Percentiles rank a stretch among this genome's conserved stretches.
Conservation (phyloP, 2,329 filamentous ascomycete species). For the Fusarium sp. region DNA sequence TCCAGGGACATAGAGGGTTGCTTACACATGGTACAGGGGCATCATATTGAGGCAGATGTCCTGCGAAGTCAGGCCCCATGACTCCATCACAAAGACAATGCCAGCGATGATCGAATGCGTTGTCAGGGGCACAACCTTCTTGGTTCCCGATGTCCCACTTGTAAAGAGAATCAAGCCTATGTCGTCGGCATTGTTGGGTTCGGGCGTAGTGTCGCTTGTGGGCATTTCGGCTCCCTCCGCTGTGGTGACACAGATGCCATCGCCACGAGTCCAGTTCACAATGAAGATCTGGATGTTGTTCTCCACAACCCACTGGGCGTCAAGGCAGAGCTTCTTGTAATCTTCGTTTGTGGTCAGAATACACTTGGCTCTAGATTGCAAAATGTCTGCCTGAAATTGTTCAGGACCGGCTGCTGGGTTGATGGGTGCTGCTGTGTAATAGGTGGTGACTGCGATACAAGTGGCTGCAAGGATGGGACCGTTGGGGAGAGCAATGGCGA, state of each 20-base stretch:
- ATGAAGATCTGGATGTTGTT: conserved; percentile 51
- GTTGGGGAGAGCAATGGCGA: conserved; percentile 62
- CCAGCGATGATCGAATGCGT: conserved; percentile 60
- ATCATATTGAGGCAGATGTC: conserved; percentile 67
- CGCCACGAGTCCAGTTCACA: conserved; percentile 49
- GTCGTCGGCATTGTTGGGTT: conserved; percentile 56
- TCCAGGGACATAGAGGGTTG: conserved; percentile 7
- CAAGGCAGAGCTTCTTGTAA: conserved; percentile 51
- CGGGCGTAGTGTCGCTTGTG: conserved; percentile 3
- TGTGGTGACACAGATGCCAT: conserved; percentile 48
- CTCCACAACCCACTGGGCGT: conserved; percentile 41
- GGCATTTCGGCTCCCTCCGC: conserved; percentile 22
- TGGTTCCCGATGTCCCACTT: conserved; percentile 65
- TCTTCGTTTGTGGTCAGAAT: conserved; percentile 56
- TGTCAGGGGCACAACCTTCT: conserved; percentile 64
- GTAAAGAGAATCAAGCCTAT: conserved; percentile 63
- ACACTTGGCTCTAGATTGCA: conserved; percentile 55
- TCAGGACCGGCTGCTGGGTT: conserved; percentile 57
- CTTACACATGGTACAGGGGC: conserved; percentile 64
- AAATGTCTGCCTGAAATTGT: conserved; percentile 60
- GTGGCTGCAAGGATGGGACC: conserved; percentile 61
- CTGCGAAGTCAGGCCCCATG: conserved; percentile 56
- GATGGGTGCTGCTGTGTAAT: conserved; percentile 61
- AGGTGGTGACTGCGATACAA: conserved; percentile 57
- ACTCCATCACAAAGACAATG: conserved; percentile 60